A percentile compares a stretch with the other conserved stretches of the same genome.
phyloP scores from a whole-genome alignment of 768 basidiomycete species.

The Boletus sp. region DNA sequence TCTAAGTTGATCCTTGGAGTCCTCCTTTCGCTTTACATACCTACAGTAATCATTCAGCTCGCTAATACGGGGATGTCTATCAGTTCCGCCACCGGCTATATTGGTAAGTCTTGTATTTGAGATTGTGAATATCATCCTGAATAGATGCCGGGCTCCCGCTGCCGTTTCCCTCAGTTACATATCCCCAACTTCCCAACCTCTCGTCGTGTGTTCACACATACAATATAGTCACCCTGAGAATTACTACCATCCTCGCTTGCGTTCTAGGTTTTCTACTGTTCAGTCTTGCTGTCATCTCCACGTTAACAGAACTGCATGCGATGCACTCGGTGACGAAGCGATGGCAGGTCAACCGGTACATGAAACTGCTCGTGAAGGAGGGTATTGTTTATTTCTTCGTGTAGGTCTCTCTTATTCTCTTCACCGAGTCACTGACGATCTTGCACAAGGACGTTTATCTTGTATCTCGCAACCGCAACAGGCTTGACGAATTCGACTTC shows the following conservation, averaged over 20 bases:
- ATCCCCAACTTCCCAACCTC: not conserved
- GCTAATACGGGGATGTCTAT: not conserved
- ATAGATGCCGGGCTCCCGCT: not conserved
- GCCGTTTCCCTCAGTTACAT: not conserved
- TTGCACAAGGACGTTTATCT: not conserved
- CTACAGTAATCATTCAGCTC: not conserved
- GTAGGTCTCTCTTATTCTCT: not conserved
- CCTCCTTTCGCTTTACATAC: constrained; percentile 3
- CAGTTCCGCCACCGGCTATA: not conserved
- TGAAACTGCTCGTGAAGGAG: not conserved
- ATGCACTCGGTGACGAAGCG: not conserved
- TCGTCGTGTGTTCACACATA: not conserved
- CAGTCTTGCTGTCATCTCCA: too few species aligned
- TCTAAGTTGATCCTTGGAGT: not conserved
- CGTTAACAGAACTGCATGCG: not conserved
- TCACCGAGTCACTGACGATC: not conserved
- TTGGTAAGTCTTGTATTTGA: not conserved
- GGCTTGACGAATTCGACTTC: too few species aligned
- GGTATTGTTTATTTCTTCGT: constrained; percentile 6
- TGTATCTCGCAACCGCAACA: not conserved
- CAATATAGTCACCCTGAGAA: not conserved
- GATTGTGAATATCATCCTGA: not conserved
- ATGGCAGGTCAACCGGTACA: not conserved
- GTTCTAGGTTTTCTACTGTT: not conserved
- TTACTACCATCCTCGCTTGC: not conserved